A percentile compares a stretch with the other conserved stretches of the same genome.
Conservation (phyloP, 495 filamentous ascomycete genomes). For the Daldinia caldariorum region DNA sequence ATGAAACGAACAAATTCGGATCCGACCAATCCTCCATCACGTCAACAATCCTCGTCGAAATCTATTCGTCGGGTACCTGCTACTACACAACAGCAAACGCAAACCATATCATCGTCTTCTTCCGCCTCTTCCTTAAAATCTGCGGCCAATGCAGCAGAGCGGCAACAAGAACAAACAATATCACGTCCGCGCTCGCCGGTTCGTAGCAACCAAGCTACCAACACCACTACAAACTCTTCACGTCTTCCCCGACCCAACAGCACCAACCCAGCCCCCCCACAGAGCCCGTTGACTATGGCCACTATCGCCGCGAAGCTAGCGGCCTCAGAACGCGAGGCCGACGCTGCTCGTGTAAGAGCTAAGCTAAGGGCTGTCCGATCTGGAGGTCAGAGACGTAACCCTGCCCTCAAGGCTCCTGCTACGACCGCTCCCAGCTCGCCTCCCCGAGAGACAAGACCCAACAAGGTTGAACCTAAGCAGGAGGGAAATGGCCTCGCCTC, state of each 20-base stretch:
- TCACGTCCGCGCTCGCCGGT: constrained; percentile 31
- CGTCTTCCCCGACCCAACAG: constrained; percentile 54
- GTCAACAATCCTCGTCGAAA: constrained; percentile 16
- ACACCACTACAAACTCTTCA: constrained; percentile 45
- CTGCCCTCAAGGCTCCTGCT: constrained; percentile 22
- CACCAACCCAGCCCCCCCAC: constrained; percentile 52
- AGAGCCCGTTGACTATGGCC: constrained; percentile 62
- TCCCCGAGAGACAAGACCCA: not conserved
- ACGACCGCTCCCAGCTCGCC: constrained; percentile 24
- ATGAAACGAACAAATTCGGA: constrained; percentile 33
- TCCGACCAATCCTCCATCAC: constrained; percentile 11
- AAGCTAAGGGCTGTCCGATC: constrained; percentile 61
- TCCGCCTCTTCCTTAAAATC: constrained; percentile 8
- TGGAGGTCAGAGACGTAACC: constrained; percentile 33
- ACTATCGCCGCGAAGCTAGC: constrained; percentile 65
- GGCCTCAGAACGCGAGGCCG: constrained; percentile 65
- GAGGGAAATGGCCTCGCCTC: constrained; percentile 16
- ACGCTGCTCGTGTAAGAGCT: constrained; percentile 63
- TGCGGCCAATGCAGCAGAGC: not conserved
- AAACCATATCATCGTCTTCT: constrained; percentile 26
- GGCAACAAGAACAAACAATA: constrained; percentile 41
- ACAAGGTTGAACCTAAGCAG: not conserved
- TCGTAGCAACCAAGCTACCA: constrained; percentile 23
- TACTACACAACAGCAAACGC: constrained; percentile 21
- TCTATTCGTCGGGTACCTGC: constrained; percentile 10